Evolutionary conservation across 176 grass and related monocot genomes (phyloP).

Genomic region (Cenchrus purpureus): DNA sequence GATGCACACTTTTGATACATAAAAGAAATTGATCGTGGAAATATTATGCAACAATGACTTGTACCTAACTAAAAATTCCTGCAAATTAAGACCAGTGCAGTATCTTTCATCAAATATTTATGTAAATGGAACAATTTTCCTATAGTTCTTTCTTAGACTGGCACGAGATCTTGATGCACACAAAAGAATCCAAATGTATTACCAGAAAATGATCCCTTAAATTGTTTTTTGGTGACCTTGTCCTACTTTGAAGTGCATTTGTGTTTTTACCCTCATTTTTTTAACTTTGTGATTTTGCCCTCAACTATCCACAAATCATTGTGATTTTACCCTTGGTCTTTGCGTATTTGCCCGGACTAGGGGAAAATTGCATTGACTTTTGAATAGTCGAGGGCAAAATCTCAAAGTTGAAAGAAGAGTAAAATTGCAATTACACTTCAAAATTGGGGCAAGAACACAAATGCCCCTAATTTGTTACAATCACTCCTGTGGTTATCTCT

Average conservation of each 20-base stretch:
- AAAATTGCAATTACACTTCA: too few relatives aligned
- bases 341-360: too few relatives aligned
- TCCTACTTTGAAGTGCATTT: too few relatives aligned
- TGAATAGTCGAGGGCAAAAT: too few relatives aligned
- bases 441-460: too few relatives aligned
- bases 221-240: too few relatives aligned
- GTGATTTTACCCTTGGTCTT: too few relatives aligned
- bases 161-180: not conserved
- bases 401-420: too few relatives aligned
- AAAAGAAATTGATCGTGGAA: not conserved
- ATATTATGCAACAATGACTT: not conserved
- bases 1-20: not conserved
- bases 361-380: too few relatives aligned
- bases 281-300: too few relatives aligned
- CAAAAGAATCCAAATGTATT: constrained; percentile 24
- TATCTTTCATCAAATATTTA: constrained; percentile 8
- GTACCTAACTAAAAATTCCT: not conserved
- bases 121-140: not conserved
- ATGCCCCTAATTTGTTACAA: not conserved
- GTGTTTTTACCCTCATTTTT: too few relatives aligned
- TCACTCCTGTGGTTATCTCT: constrained; percentile 4
- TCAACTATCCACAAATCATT: too few relatives aligned
- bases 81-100: not conserved
- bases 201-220: not conserved
- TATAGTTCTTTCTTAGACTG: not conserved